phyloP scores from a whole-genome alignment of 2,329 filamentous ascomycete species.

The Aureobasidium lini region DNA sequence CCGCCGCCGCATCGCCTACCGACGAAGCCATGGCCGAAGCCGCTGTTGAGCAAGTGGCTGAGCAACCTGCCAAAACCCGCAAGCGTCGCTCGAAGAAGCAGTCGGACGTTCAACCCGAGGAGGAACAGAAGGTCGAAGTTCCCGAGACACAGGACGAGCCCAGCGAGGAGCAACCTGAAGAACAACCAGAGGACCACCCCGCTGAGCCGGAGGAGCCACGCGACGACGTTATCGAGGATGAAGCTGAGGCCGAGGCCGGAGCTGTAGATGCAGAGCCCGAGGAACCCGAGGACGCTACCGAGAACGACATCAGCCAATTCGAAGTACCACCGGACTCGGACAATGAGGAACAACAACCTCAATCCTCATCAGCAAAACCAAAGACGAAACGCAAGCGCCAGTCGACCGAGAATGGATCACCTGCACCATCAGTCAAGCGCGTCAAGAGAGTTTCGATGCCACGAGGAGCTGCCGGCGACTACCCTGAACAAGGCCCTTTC shows the following conservation, averaged over 20 bases:
- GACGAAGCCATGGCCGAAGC: slow-evolving; percentile 1
- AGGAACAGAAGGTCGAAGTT: slow-evolving; percentile 4
- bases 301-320: slow-evolving; percentile 6
- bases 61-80: neutral
- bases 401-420: neutral
- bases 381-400: slow-evolving; percentile 14
- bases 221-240: neutral
- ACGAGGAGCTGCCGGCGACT: neutral
- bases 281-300: neutral
- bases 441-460: slow-evolving; percentile 1
- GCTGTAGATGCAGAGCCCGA: slow-evolving; percentile 1
- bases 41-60: neutral
- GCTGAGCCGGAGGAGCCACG: neutral
- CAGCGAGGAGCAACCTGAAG: neutral
- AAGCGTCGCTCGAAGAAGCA: slow-evolving; percentile 7
- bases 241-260: slow-evolving; percentile 12
- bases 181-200: neutral
- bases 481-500: slow-evolving; percentile 11
- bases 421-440: neutral
- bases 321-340: slow-evolving; percentile 6
- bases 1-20: neutral
- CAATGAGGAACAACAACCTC: neutral
- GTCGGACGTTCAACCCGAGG: neutral
- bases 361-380: slow-evolving; percentile 5
- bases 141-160: slow-evolving; percentile 13